Evolutionary conservation across 805 yeast species (phyloP), one percentile per base, ranked within the genome.

Genomic region (Myxozyma nipponensis): DNA sequence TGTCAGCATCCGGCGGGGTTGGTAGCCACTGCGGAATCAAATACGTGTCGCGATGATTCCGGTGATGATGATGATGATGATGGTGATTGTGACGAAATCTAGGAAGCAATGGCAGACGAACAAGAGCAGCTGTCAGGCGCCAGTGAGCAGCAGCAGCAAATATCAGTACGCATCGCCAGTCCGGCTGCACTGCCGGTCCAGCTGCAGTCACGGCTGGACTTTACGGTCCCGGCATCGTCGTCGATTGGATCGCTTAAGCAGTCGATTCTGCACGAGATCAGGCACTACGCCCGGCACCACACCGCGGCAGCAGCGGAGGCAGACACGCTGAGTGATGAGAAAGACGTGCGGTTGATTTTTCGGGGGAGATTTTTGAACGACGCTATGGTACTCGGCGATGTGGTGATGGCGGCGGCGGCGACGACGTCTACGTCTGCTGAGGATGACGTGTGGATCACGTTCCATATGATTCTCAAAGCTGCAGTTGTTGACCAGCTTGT

Each of bases 301-400:
- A 28, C 32, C 13, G 7, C 32, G 32, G 7, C 32, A 28, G 7
- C 32, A 28, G 13, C 7, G 13, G 32, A 9, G 7, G 32, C 7
- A 28, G 13, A 7, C 32, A 28, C 13, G 13, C 13, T 28, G 13
- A 13, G 13, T 28, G 13, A 28, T 13, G 13, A 28, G 32, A 13
- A 13, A 28, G 32, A 9, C 13, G 32, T 28, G 13, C 32, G 32
- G 32, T 18, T 54, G 18, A 54, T 54, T 15, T 54, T 51, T 36
- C 58, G 41, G 17, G 58, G 58, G 5, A 30, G 58, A 35, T 52
- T 54, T 35, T 26, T 54, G 25, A 22, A 35, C 13, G 55, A 54
- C 22, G 48, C 46, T 4, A 17, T 30, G n/a, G 6, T 13, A 22
- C 38, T 42, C 17, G 10, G 18, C 6, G 45, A 42, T 10, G 46